A percentile compares a stretch with the other conserved stretches of the same genome.
Conservation (phyloP, 805 yeast genomes). For the Kockiozyma suomiensis region DNA sequence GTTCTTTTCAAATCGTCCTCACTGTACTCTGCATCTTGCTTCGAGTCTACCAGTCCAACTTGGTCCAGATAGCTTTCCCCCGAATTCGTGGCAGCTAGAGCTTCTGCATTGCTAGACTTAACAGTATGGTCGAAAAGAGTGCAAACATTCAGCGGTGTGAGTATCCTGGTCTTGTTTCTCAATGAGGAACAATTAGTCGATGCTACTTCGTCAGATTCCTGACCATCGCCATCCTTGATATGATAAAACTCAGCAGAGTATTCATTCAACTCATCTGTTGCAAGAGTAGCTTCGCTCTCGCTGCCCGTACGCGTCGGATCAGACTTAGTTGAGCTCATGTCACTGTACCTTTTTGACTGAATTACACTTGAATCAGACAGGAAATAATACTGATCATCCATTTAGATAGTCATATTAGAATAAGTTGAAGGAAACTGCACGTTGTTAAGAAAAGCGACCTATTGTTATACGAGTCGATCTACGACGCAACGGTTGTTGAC, state of each 20-base stretch:
- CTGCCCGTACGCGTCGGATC: slow-evolving; percentile 3
- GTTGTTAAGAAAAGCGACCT: too few relatives aligned
- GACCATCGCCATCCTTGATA: not conserved
- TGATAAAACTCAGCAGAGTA: not conserved
- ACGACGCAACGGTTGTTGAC: too few relatives aligned
- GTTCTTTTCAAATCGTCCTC: too few relatives aligned
- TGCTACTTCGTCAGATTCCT: not conserved
- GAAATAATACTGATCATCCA: not conserved
- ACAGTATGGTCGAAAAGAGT: not conserved
- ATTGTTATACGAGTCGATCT: too few relatives aligned
- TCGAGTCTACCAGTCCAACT: too few relatives aligned
- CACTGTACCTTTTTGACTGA: not conserved
- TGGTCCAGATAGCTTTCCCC: too few relatives aligned
- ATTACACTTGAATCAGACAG: not conserved
- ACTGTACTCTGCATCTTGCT: too few relatives aligned
- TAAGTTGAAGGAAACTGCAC: too few relatives aligned
- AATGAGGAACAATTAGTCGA: not conserved
- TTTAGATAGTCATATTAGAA: too few relatives aligned
- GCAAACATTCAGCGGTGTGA: not conserved
- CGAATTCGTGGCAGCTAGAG: too few relatives aligned
- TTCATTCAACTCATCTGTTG: not conserved
- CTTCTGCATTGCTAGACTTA: not conserved
- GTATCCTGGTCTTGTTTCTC: not conserved
- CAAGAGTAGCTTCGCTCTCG: not conserved
- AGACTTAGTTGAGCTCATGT: not conserved